Percentiles rank a stretch among this genome's conserved stretches.
phyloP scores from a whole-genome alignment of 2,329 filamentous ascomycete species.

The Sclerotinia sclerotiorum region DNA sequence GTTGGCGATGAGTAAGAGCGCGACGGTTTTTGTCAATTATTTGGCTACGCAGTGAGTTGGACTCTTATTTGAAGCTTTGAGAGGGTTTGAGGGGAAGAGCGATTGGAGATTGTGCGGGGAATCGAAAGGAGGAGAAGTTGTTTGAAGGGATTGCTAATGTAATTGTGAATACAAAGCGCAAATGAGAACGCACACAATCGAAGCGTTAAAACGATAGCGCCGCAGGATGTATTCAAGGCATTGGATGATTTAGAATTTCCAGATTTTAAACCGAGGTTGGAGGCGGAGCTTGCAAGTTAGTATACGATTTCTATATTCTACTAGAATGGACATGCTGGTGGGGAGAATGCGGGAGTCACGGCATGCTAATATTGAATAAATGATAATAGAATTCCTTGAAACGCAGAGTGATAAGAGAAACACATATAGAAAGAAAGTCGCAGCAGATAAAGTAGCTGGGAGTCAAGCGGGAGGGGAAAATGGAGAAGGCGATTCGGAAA shows the following conservation, averaged over 20 bases:
- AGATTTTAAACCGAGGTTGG: slow-evolving; percentile 67
- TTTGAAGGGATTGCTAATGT: neutral
- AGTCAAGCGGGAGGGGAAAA: slow-evolving; percentile 40
- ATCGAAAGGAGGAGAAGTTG: too few relatives aligned
- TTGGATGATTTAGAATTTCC: slow-evolving; percentile 73
- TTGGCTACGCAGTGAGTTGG: slow-evolving; percentile 67
- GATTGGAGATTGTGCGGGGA: neutral
- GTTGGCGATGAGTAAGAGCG: slow-evolving; percentile 75
- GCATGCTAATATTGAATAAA: slow-evolving; percentile 21
- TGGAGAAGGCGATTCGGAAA: slow-evolving; percentile 44
- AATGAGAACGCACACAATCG: slow-evolving; percentile 66
- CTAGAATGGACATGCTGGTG: too few relatives aligned
- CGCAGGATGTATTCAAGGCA: slow-evolving; percentile 73
- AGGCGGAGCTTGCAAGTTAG: slow-evolving; percentile 75
- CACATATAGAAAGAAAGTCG: slow-evolving; percentile 67
- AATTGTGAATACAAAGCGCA: slow-evolving; percentile 52
- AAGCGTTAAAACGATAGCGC: slow-evolving; percentile 77
- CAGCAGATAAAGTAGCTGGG: slow-evolving; percentile 56
- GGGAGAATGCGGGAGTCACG: slow-evolving; percentile 18
- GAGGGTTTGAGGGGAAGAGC: neutral
- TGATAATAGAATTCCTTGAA: slow-evolving; percentile 61
- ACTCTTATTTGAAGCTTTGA: too few relatives aligned
- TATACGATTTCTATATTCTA: slow-evolving; percentile 27
- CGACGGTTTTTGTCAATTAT: slow-evolving; percentile 82
- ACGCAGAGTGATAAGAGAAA: slow-evolving; percentile 74